Conservation (phyloP, 164 flowering plant genomes). For the Vitis cinerea region DNA sequence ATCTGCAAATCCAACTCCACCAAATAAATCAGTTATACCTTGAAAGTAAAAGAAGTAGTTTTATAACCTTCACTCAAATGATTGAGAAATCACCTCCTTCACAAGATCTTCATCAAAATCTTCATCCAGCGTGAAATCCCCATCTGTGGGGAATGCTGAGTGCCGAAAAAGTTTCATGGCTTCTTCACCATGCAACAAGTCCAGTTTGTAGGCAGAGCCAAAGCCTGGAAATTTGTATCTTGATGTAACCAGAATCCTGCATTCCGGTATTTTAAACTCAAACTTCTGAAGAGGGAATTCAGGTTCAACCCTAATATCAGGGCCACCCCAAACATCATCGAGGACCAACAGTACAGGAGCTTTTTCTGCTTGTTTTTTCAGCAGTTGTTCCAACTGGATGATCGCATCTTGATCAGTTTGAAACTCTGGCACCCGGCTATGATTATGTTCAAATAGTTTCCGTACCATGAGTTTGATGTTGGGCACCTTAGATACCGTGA, state of each 20-base stretch:
- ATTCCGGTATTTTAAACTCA: constrained; percentile 16
- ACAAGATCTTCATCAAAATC: constrained; percentile 7
- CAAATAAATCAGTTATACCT: no score
- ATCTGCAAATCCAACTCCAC: constrained; percentile 22
- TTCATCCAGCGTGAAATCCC: constrained; percentile 12
- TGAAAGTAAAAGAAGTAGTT: no score
- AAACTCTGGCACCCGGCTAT: no score
- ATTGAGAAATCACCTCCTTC: no score
- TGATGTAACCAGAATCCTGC: constrained; percentile 50
- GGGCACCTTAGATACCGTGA: neutral
- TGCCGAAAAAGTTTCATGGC: constrained; percentile 35
- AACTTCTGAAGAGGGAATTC: constrained; percentile 28
- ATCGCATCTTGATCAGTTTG: no score
- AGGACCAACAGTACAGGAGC: constrained; percentile 28
- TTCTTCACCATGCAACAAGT: constrained; percentile 28
- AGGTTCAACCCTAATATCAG: constrained; percentile 1
- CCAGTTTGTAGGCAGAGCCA: constrained; percentile 20
- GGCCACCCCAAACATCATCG: constrained; percentile 40
- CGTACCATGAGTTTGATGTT: constrained; percentile 8
- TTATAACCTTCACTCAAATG: no score
- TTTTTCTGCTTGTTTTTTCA: constrained; percentile 3
- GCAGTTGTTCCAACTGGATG: neutral
- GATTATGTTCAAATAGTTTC: constrained; percentile 10
- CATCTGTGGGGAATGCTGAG: constrained; percentile 22
- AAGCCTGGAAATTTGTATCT: constrained; percentile 31